phyloP scores from a whole-genome alignment of 768 basidiomycete species.

The Pisolithus orientalis region DNA sequence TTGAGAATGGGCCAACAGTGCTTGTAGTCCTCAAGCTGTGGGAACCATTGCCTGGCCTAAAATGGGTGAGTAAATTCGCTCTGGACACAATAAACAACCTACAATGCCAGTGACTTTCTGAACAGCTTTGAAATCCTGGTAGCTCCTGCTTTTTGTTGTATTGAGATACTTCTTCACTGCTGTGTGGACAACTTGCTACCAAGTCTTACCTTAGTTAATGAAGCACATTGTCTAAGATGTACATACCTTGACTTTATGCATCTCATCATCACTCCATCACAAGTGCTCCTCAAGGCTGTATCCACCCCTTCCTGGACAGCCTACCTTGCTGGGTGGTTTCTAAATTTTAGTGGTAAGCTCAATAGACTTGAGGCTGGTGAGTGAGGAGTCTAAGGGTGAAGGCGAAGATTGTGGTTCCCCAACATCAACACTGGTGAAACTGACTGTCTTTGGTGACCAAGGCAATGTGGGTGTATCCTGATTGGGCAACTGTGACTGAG shows the following conservation, averaged over 20 bases:
- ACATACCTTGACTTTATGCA: background rate
- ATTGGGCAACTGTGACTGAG: too few species aligned
- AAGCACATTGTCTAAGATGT: too few species aligned
- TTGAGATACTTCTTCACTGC: slow-evolving; percentile 1
- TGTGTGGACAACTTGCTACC: background rate
- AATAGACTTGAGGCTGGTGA: too few species aligned
- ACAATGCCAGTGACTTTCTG: background rate
- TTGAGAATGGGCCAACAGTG: background rate
- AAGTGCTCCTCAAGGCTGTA: too few species aligned
- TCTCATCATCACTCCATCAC: background rate
- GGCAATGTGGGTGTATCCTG: too few species aligned
- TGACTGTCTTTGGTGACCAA: too few species aligned
- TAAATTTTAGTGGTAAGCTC: too few species aligned
- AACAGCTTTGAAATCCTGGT: background rate
- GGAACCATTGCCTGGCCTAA: background rate
- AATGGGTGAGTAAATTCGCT: background rate
- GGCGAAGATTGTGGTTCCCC: too few species aligned
- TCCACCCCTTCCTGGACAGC: too few species aligned
- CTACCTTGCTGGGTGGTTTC: too few species aligned
- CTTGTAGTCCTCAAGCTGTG: background rate
- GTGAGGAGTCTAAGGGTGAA: too few species aligned
- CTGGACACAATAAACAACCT: background rate
- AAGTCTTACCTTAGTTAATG: background rate
- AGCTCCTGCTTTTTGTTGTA: background rate
- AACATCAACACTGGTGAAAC: too few species aligned